Evolutionary conservation across 2,329 filamentous ascomycete species (phyloP).

Genomic region (Neonectria neomacrospora): DNA sequence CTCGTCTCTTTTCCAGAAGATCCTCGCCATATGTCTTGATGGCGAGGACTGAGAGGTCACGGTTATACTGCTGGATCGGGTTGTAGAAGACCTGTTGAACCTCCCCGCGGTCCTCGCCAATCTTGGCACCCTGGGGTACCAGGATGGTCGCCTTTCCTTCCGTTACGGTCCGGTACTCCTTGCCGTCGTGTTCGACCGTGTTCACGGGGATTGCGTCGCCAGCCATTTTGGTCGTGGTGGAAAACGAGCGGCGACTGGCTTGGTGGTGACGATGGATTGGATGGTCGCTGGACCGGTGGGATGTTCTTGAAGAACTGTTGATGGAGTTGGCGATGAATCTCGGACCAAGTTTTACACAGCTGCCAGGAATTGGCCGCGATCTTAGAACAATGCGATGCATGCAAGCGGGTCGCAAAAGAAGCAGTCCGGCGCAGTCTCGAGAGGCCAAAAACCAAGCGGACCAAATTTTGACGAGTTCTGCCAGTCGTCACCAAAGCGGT

Average conservation of each 20-base stretch:
- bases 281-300: slow-evolving; percentile 9
- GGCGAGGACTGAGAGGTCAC: slow-evolving; percentile 90
- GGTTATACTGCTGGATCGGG: slow-evolving; percentile 98
- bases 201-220: slow-evolving; percentile 32
- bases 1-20: slow-evolving; percentile 57
- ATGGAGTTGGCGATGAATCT: background rate
- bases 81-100: slow-evolving; percentile 95
- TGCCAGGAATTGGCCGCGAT: slow-evolving; percentile 34
- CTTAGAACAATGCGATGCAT: slow-evolving; percentile 30
- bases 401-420: slow-evolving; percentile 21
- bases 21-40: slow-evolving; percentile 90
- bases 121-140: slow-evolving; percentile 59
- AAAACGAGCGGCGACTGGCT: slow-evolving; percentile 29
- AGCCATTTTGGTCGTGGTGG: slow-evolving; percentile 38
- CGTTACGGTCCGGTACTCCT: slow-evolving; percentile 62
- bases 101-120: slow-evolving; percentile 65
- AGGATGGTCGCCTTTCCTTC: slow-evolving; percentile 69
- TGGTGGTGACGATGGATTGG: slow-evolving; percentile 15
- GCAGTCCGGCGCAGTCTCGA: slow-evolving; percentile 12
- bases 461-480: slow-evolving; percentile 43
- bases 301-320: slow-evolving; percentile 7
- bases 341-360: slow-evolving; percentile 20
- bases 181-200: slow-evolving; percentile 53
- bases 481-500: slow-evolving; percentile 36
- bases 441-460: slow-evolving; percentile 13